phyloP scores from a whole-genome alignment of 768 basidiomycete species.

The Clitopilus hobsonii region DNA sequence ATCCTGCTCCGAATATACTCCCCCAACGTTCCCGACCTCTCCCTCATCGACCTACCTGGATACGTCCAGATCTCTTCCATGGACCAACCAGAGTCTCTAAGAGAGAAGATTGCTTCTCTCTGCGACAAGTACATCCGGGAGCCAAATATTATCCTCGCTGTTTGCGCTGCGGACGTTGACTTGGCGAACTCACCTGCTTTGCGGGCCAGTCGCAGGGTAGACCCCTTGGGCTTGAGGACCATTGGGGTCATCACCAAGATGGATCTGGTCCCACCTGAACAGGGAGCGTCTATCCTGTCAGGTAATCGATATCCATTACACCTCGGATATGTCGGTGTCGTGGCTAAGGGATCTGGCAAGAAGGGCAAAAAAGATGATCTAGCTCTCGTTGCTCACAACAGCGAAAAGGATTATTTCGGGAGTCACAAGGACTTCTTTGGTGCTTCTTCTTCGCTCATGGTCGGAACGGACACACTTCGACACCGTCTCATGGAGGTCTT shows the following conservation, averaged over 20 bases:
- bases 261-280: constrained; percentile 88
- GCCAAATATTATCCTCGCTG: constrained; percentile 98
- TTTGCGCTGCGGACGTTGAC: constrained; percentile 98
- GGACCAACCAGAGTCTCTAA: constrained; percentile 93
- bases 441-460: constrained; percentile 64
- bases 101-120: constrained; percentile 83
- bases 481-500: constrained; percentile 94
- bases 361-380: constrained; percentile 44
- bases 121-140: constrained; percentile 99
- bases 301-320: constrained; percentile 97
- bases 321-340: constrained; percentile 95
- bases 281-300: constrained; percentile 74
- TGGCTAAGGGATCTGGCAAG: constrained; percentile 73
- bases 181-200: constrained; percentile 96
- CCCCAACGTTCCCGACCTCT: constrained; percentile 93
- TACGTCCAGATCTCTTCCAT: constrained; percentile 93
- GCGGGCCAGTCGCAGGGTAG: constrained; percentile 88
- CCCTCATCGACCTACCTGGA: constrained; percentile 95
- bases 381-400: constrained; percentile 44
- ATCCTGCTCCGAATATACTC: constrained; percentile 97
- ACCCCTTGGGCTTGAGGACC: constrained; percentile 91
- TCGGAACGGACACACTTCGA: constrained; percentile 88
- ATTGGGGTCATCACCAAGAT: constrained; percentile 99
- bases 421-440: constrained; percentile 60
- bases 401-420: constrained; percentile 67